These are phyloP conservation scores for Galerina marginata DNA, from an alignment of 768 basidiomycete genomes.

Conservation along the genomic window DNA sequence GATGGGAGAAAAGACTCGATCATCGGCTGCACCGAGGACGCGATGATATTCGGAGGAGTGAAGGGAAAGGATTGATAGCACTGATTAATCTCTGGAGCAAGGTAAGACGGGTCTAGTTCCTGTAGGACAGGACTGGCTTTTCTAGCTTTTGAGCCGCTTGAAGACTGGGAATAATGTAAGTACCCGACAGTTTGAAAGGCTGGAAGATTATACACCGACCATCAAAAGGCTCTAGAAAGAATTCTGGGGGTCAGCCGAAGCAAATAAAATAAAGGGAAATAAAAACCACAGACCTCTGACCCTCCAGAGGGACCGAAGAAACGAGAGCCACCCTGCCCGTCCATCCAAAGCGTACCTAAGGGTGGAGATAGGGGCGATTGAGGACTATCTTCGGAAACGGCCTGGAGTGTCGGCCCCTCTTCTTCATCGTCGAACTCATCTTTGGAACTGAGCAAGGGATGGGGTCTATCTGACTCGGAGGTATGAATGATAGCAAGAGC, in stretches of 20 bases:
- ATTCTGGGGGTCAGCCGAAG: constrained; percentile 7
- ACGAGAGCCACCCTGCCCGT: constrained; percentile 42
- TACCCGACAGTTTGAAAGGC: not conserved
- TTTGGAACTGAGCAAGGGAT: constrained; percentile 44
- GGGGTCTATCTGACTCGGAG: constrained; percentile 41
- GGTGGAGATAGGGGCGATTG: constrained; percentile 35
- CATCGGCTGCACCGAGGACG: constrained; percentile 37
- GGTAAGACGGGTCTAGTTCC: constrained; percentile 49
- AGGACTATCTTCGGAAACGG: constrained; percentile 29
- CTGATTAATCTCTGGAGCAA: constrained; percentile 47
- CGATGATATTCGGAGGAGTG: constrained; percentile 40
- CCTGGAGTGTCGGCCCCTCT: constrained; percentile 32
- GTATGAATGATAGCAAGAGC: constrained; percentile 54
- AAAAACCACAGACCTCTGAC: constrained; percentile 46
- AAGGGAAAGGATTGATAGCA: constrained; percentile 54
- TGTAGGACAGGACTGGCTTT: constrained; percentile 27
- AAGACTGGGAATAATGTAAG: constrained; percentile 12
- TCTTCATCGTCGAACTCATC: constrained; percentile 39
- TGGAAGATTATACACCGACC: constrained; percentile 29
- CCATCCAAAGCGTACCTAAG: constrained; percentile 52
- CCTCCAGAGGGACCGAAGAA: constrained; percentile 56
- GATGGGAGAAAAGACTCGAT: constrained; percentile 54
- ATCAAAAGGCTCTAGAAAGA: constrained; percentile 45
- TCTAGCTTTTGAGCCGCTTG: constrained; percentile 4
- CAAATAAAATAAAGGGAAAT: not conserved